A percentile compares a stretch with the other conserved stretches of the same genome.
Conservation (phyloP, 208 protist genomes). For the Leishmania aethiopica region DNA sequence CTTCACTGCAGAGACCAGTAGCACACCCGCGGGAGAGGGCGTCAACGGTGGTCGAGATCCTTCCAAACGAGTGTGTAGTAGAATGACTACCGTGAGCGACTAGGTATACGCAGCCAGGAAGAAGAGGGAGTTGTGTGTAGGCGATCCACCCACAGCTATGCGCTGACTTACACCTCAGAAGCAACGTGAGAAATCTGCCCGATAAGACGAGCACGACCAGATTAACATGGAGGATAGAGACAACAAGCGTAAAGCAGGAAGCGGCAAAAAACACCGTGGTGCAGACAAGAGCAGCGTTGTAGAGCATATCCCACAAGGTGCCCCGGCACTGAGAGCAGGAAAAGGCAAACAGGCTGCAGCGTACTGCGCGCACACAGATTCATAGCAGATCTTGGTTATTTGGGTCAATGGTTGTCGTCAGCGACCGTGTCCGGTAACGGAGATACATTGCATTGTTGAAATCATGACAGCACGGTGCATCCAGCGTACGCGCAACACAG, state of each 20-base stretch:
- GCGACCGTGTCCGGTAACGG: conserved; percentile 47
- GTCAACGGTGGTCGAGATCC: neutral
- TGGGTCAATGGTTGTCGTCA: conserved; percentile 75
- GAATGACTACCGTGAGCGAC: neutral
- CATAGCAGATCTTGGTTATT: conserved; percentile 88
- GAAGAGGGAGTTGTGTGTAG: neutral
- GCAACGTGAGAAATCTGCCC: neutral
- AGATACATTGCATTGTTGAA: conserved; percentile 30
- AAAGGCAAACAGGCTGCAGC: too few relatives aligned
- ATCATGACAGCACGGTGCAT: neutral
- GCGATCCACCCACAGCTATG: neutral
- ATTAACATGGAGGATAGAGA: neutral
- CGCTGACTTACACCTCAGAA: neutral
- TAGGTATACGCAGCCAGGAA: neutral
- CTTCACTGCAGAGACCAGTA: neutral
- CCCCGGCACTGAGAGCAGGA: too few relatives aligned
- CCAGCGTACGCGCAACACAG: neutral
- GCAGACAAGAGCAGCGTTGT: neutral
- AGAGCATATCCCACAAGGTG: neutral
- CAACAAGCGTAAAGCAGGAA: neutral
- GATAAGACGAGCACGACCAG: neutral
- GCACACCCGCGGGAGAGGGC: neutral
- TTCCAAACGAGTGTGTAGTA: neutral
- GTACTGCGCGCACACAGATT: conserved; percentile 4
- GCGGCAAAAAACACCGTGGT: neutral